Evolutionary conservation across 306 rosid species (phyloP).

Genomic region (Vigna nakashimae): DNA sequence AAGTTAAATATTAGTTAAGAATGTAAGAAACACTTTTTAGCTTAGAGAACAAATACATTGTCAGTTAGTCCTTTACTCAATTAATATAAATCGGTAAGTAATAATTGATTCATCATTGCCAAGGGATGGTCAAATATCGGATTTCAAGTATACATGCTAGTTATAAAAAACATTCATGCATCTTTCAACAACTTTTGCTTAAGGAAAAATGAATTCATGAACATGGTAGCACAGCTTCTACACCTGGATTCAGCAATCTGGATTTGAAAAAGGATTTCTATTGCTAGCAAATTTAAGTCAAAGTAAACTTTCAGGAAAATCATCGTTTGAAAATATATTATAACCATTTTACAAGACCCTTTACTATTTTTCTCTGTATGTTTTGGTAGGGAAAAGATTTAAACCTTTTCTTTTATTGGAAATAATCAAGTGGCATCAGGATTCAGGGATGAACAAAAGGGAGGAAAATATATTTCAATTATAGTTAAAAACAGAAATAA

Average conservation of each 20-base stretch:
- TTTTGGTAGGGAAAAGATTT: background rate
- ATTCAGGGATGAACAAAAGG: slow-evolving; percentile 7
- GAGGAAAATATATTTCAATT: slow-evolving; percentile 11
- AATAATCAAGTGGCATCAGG: background rate
- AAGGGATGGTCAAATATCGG: background rate
- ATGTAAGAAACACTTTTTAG: slow-evolving; percentile 14
- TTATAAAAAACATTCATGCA: background rate
- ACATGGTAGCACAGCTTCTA: background rate
- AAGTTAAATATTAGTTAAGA: background rate
- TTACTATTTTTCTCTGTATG: background rate
- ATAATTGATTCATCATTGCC: background rate
- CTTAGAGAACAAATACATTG: background rate
- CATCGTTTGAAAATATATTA: too few relatives aligned
- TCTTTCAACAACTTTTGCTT: background rate
- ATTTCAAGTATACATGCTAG: background rate
- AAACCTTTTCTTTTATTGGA: background rate
- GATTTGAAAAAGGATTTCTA: background rate
- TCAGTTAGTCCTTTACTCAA: background rate
- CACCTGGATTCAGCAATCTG: too few relatives aligned
- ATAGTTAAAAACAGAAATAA: background rate
- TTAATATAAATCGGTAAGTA: background rate
- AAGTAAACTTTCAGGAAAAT: background rate
- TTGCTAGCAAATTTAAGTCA: background rate
- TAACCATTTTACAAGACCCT: background rate
- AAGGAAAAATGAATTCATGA: background rate